Evolutionary conservation across 305 asterid species (phyloP).

Genomic region (Solanum hybrid): DNA sequence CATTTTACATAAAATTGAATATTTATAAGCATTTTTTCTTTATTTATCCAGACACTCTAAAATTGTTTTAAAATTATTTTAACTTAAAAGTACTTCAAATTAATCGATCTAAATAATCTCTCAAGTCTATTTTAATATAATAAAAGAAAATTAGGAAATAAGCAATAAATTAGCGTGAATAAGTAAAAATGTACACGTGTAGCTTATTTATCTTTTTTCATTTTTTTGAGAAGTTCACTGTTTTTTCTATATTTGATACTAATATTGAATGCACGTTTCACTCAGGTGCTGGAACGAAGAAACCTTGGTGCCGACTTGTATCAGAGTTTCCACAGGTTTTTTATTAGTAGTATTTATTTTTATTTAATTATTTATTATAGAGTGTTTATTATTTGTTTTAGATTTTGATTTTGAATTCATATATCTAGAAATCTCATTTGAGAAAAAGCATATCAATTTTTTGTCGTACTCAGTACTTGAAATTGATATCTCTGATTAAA

Average conservation of each 20-base stretch:
- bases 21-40: neutral
- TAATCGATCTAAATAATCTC: neutral
- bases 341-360: neutral
- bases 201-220: neutral
- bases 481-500: neutral
- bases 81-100: neutral
- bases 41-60: neutral
- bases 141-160: neutral
- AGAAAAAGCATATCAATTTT: too few relatives aligned
- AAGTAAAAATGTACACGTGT: neutral
- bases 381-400: too few relatives aligned
- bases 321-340: constrained; percentile 51
- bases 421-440: too few relatives aligned
- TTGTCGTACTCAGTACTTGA: fast-evolving
- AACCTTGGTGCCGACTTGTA: constrained; percentile 72
- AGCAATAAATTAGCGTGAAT: neutral
- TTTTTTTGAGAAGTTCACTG: neutral
- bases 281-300: constrained; percentile 26
- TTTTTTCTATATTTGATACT: neutral
- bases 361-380: neutral
- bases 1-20: neutral
- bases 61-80: neutral
- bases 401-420: neutral
- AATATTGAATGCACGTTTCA: neutral
- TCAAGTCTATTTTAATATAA: neutral